Conservation (phyloP, 2,329 filamentous ascomycete genomes). For the Colletotrichum paranaense region DNA sequence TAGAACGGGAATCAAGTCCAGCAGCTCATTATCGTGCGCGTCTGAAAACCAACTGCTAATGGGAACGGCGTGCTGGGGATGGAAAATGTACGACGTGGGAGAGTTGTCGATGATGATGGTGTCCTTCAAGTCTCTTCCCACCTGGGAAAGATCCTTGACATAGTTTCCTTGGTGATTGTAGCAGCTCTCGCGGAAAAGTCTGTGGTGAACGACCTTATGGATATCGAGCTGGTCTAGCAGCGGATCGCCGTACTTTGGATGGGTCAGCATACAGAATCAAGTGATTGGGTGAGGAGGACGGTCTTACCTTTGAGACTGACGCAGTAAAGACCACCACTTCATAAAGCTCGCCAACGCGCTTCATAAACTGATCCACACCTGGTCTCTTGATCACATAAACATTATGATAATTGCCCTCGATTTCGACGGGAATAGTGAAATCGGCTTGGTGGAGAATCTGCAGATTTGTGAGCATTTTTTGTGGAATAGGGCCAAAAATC, state of each 20-base stretch:
- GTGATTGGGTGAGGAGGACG: neutral
- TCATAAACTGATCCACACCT: slow-evolving; percentile 99
- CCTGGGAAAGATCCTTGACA: slow-evolving; percentile 97
- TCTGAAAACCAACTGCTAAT: slow-evolving; percentile 99
- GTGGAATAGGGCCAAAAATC: slow-evolving; percentile 4
- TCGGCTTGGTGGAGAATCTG: slow-evolving; percentile 98
- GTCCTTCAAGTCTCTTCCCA: slow-evolving; percentile 93
- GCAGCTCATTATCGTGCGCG: slow-evolving; percentile 97
- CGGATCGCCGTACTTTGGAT: slow-evolving; percentile 87
- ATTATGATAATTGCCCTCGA: slow-evolving; percentile 98
- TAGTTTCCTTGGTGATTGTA: slow-evolving; percentile 99
- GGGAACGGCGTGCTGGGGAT: slow-evolving; percentile 97
- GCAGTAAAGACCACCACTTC: slow-evolving; percentile 99
- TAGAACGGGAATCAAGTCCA: slow-evolving; percentile 97
- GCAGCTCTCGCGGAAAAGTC: slow-evolving; percentile 97
- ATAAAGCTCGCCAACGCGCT: slow-evolving; percentile 95
- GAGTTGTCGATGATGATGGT: slow-evolving; percentile 99
- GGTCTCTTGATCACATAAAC: slow-evolving; percentile 99
- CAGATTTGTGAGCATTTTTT: slow-evolving; percentile 25
- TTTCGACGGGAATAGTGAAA: slow-evolving; percentile 98
- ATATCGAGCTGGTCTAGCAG: slow-evolving; percentile 97
- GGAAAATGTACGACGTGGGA: slow-evolving; percentile 99
- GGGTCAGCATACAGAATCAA: slow-evolving; percentile 37
- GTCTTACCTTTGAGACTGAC: slow-evolving; percentile 90
- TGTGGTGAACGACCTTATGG: slow-evolving; percentile 94